Evolutionary conservation across 2,329 filamentous ascomycete genomes (phyloP), one percentile per base, ranked within the genome.

Genomic region (Fusarium sp.): DNA sequence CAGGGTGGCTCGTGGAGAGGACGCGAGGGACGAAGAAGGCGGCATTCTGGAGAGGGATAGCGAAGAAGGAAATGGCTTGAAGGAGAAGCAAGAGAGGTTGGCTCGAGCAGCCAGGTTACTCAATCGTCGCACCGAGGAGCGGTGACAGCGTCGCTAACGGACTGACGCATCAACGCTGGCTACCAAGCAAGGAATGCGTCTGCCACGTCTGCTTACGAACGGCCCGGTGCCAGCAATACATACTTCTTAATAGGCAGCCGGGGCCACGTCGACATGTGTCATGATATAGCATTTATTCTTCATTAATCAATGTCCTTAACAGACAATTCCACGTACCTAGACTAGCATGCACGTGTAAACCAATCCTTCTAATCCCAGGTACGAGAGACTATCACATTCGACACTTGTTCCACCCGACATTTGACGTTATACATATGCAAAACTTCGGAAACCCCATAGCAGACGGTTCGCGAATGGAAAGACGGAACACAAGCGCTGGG

Each of bases 21-120:
- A 74, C 22, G 35, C 26, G 14, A 75, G 72, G n/a, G 71, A 76
- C 1, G 75, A 78, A 18, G 76, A 76, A 49, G 73, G 69, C 12
- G 64, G 66, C n/a, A 68, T 74, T 17, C 76, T 76, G 33, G 77
- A 79, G 35, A 80, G 75, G 59, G 77, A 77, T 39, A 74, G 77
- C 18, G 73, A 75, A 47, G 73, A 67, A 12, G 67, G 69, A 15
- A 77, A 77, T 14, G 79, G 79, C 6, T 72, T 84, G 51, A 77
- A 74, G 52, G 80, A 83, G 51, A 83, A 79, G 66, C 80, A 82
- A 56, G 83, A 83, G 45, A 80, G 85, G 57, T 69, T 87, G 35
- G 77, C 79, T 45, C 79, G 85, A 36, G 85, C 86, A 3, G 80
- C 82, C 36, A 80, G 77, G 61, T 74, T 87, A 57, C 78, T 86